Base-by-base conservation (phyloP, 768 basidiomycete species). In the Serendipita vermifera region DNA sequence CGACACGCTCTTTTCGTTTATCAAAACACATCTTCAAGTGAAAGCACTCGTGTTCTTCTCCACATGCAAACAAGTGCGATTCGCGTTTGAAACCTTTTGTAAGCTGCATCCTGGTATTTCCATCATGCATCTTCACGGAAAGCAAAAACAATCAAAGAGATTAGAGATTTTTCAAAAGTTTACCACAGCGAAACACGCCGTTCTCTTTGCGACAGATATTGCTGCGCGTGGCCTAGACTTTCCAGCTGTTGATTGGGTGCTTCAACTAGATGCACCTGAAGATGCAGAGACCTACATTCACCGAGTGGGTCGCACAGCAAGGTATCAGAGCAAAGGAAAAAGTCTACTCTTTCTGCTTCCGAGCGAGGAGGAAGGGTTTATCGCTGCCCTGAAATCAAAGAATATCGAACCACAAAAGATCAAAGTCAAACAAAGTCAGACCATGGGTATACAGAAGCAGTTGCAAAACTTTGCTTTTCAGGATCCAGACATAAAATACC, bases 241-340 rank as follows among this genome's bases (percentile, higher is more conserved):
- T 70, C 94, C 96, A 3, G 78, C 87, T 0, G 83, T 99, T 20
- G 89, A 96, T 68, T 98, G 94, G 94, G 94, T 99, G 1, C 66
- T 99, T 27, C 94, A 99, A 66, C 72, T 92, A 11, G 94, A 99
- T 67, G 89, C 88, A 2, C 94, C 94, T 0, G 94, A 99, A 70
- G 94, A 99, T 64, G 90, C 85, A 3, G 92, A 96, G 46, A 99
- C 92, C 9, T 97, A 99, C 67, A 90, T 99, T 36, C 94, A 99
- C 67, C 82, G 94, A 29, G 93, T 99, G 2, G 94, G 94, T 0
- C 77, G 94, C 41, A 99, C 94, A 14, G 94, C 94, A 40, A 74
- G 94, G 48, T 97, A 98, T 64, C 84, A 93, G 65, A 85, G 85
- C 59, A 81, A 84, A 31, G 96, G 96, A 0, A 88, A 90, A 64